phyloP scores from a whole-genome alignment of 2,329 filamentous ascomycete genomes.

The Apiospora malaysiana region DNA sequence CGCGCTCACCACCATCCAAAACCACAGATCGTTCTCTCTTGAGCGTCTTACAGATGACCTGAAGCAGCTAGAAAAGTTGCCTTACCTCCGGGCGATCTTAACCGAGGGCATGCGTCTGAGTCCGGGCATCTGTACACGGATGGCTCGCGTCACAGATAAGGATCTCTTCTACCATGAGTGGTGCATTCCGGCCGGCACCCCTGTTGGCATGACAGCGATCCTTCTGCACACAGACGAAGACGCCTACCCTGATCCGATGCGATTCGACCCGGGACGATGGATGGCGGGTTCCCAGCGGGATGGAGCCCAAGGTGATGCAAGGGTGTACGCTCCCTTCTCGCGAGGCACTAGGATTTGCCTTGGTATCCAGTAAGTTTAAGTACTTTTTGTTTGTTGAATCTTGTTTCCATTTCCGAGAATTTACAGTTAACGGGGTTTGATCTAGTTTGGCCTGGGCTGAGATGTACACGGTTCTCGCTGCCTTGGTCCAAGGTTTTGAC shows the following conservation, averaged over 20 bases:
- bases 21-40: too few relatives aligned
- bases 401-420: too few relatives aligned
- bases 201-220: background rate
- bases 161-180: background rate
- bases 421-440: too few relatives aligned
- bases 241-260: background rate
- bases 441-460: background rate
- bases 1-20: background rate
- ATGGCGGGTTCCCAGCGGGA: background rate
- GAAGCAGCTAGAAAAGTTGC: background rate
- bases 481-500: background rate
- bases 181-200: background rate
- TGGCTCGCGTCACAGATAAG: background rate
- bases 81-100: background rate
- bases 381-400: background rate
- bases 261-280: background rate
- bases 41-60: background rate
- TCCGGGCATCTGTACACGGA: background rate
- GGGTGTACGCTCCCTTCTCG: constrained; percentile 15
- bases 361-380: constrained; percentile 19
- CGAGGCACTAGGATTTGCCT: constrained; percentile 21
- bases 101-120: background rate
- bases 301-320: background rate
- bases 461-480: background rate
- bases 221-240: background rate